phyloP scores from a whole-genome alignment of 2,329 filamentous ascomycete species.

The Sclerotinia subarctica region DNA sequence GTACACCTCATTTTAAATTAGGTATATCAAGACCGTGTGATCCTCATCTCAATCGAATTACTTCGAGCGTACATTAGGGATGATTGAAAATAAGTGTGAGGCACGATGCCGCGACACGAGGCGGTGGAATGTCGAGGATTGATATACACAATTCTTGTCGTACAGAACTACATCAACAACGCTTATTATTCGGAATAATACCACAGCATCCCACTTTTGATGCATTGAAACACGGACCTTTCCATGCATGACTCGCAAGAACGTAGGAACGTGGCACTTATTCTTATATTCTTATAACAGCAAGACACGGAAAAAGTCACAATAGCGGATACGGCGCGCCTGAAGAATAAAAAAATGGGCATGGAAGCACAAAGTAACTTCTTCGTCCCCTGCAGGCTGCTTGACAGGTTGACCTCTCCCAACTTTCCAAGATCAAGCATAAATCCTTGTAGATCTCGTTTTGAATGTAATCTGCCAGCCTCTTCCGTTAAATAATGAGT shows the following conservation, averaged over 20 bases:
- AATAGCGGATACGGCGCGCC: conserved; percentile 19
- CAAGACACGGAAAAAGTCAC: conserved; percentile 4
- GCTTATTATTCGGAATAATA: conserved; percentile 5
- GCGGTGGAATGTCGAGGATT: conserved; percentile 13
- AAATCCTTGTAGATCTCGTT: conserved; percentile 17
- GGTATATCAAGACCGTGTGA: neutral
- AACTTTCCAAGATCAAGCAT: conserved; percentile 16
- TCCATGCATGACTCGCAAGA: conserved; percentile 21
- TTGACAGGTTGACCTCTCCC: conserved; percentile 11
- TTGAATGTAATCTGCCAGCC: conserved; percentile 11
- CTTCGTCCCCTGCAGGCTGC: conserved; percentile 9
- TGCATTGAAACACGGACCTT: conserved; percentile 17
- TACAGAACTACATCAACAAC: neutral
- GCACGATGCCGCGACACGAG: neutral
- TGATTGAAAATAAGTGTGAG: neutral
- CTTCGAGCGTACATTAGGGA: neutral
- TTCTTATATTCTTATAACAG: conserved; percentile 17
- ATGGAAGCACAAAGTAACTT: conserved; percentile 14
- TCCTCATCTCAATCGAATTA: neutral
- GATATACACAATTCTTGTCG: conserved; percentile 17
- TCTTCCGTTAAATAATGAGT: conserved; percentile 11
- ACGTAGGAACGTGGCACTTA: conserved; percentile 10
- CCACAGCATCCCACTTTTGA: conserved; percentile 18
- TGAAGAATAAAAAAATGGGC: conserved; percentile 16
- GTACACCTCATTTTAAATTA: neutral